Evolutionary conservation across 2,329 filamentous ascomycete genomes (phyloP).

Genomic region (Penicillium paneum): DNA sequence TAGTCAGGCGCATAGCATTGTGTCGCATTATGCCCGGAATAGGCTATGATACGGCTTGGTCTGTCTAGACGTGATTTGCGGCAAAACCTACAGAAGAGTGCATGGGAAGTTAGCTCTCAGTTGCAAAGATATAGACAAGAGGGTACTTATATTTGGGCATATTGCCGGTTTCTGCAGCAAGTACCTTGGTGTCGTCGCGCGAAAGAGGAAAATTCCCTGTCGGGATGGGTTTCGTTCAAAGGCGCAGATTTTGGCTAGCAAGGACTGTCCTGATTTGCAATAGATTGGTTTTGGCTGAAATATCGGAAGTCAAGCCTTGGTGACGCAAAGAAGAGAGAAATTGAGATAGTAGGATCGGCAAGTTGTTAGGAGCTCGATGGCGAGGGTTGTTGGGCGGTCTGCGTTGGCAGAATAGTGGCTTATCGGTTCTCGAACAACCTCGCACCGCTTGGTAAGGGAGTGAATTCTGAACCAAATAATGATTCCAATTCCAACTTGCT

Average conservation of each 20-base stretch:
- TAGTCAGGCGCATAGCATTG: neutral
- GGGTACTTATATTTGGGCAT: conserved; percentile 81
- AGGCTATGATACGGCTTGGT: neutral
- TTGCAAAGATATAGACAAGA: conserved; percentile 5
- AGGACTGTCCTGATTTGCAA: neutral
- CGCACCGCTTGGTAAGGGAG: neutral
- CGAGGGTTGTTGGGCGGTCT: conserved; percentile 6
- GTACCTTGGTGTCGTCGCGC: conserved; percentile 16
- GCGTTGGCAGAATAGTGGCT: conserved; percentile 9
- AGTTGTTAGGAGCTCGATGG: conserved; percentile 1
- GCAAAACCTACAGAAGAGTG: conserved; percentile 66
- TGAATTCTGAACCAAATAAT: neutral
- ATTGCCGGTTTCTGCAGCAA: conserved; percentile 41
- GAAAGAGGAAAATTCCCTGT: conserved; percentile 22
- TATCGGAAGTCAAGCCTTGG: neutral
- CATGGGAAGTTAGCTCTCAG: conserved; percentile 39
- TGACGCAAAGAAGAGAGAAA: neutral
- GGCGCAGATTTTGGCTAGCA: neutral
- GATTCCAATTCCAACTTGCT: neutral
- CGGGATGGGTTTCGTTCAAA: neutral
- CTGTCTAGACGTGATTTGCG: neutral
- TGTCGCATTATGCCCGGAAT: conserved; percentile 7
- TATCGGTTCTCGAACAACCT: neutral
- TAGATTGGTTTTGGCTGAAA: neutral
- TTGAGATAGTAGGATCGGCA: neutral